Base-by-base conservation (phyloP, 495 filamentous ascomycete genomes). In the Neurospora sp. region DNA sequence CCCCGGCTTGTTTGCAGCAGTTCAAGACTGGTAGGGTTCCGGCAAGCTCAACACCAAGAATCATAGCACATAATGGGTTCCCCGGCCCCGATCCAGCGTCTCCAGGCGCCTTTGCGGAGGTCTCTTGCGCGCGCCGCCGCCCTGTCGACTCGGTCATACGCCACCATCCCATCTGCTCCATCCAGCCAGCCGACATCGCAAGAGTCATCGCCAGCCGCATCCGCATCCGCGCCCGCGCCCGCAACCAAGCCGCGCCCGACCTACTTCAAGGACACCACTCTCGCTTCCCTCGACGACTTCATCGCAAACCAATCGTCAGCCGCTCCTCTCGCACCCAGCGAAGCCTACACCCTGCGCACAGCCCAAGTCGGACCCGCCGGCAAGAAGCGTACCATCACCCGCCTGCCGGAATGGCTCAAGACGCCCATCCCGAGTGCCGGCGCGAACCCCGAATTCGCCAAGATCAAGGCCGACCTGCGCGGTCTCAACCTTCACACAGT, bases 361-460 rank as follows among this genome's bases (percentile, higher is more conserved):
- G 95, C 90, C 66, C 87, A 92, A 79, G 93, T 94, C 78, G 94
- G 93, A 40, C 93, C 92, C 11, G 89, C 89, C 72, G 92, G 93
- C 73, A 93, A 90, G 86, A 88, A 89, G 81, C 94, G 91, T 83
- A 91, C 92, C 83, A 95, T 97, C 82, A 97, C 94, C 49, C 90
- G 96, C 18, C 85, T 99, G 37, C 96, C 96, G 41, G 88, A 91
- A 72, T 99, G 96, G 96, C 88, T 99, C 72, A 98, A 98, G 85
- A 98, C 95, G 0, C 93, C 94, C 2, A 94, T 99, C 72, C 96
- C 96, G 0, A 87, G 88, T 40, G 88, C 90, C 35, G 90, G 93
- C 12, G 75, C 79, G 41, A 88, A 88, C 78, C 82, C 84, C 74
- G 95, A 96, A 83, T 98, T 90, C 85, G 96, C 95, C 84, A 92